These are phyloP conservation scores for Omphalea diandra DNA, from an alignment of 441 rosid species.

Conservation along the genomic window DNA sequence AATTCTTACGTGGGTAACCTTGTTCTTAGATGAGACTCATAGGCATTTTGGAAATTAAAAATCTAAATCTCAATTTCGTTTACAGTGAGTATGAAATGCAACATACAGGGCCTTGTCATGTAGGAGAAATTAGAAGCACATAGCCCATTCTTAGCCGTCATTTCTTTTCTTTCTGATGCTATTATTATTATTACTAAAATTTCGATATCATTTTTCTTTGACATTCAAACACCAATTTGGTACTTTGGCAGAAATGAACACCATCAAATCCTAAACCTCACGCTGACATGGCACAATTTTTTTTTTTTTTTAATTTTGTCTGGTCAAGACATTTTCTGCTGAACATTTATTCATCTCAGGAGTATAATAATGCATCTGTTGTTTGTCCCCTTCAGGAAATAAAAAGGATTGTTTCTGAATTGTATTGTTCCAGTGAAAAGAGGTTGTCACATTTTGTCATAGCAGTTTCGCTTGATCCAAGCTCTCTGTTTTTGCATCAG, in stretches of 20 bases:
- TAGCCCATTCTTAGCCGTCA: background rate
- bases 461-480: too few species aligned
- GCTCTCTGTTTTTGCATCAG: too few species aligned
- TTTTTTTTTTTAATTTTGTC: too few species aligned
- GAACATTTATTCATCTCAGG: too few species aligned
- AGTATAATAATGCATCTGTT: too few species aligned
- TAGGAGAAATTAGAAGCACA: background rate
- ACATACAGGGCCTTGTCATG: background rate
- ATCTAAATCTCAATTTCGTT: background rate
- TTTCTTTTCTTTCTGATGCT: background rate
- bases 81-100: background rate
- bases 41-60: background rate
- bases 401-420: too few species aligned
- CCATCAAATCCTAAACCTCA: too few species aligned
- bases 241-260: background rate
- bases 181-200: background rate
- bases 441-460: too few species aligned
- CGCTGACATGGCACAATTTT: too few species aligned
- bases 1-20: background rate
- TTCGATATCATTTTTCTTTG: background rate
- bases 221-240: background rate
- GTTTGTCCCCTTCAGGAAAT: too few species aligned
- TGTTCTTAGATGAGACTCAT: background rate
- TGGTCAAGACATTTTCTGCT: too few species aligned
- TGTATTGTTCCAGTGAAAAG: too few species aligned